phyloP scores from a whole-genome alignment of 2,329 filamentous ascomycete genomes.

The Parastagonospora nodorum region DNA sequence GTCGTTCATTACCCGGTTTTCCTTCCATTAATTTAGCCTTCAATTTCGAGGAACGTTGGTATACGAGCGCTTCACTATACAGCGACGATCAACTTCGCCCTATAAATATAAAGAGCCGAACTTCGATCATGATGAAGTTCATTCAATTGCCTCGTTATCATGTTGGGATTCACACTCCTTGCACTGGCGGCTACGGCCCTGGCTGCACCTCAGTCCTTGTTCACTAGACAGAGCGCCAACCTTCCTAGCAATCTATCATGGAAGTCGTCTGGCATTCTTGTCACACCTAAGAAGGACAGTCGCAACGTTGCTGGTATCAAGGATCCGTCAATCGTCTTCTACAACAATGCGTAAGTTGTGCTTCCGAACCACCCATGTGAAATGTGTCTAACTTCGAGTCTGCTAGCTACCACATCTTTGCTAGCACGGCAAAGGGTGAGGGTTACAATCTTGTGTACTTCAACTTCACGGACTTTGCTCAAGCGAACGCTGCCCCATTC shows the following conservation, averaged over 20 bases:
- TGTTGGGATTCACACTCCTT: constrained; percentile 11
- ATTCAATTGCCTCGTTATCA: not conserved
- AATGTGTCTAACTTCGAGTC: too few species aligned
- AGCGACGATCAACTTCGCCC: too few species aligned
- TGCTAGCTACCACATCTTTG: constrained; percentile 48
- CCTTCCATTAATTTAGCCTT: not conserved
- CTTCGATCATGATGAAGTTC: not conserved
- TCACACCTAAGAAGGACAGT: constrained; percentile 35
- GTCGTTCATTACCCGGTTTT: not conserved
- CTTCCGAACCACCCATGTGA: too few species aligned
- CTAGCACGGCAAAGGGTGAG: constrained; percentile 41
- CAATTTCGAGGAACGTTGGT: not conserved
- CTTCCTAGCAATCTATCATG: constrained; percentile 38
- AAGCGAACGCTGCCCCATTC: constrained; percentile 41
- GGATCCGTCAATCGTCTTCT: constrained; percentile 41
- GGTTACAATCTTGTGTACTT: constrained; percentile 51
- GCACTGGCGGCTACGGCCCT: constrained; percentile 13
- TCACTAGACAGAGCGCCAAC: constrained; percentile 4
- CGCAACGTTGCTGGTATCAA: constrained; percentile 38
- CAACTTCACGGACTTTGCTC: constrained; percentile 46
- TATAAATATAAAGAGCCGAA: not conserved
- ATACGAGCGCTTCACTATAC: not conserved
- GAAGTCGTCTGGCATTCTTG: constrained; percentile 33
- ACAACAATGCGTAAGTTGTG: constrained; percentile 38
- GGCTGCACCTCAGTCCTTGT: constrained; percentile 9